Evolutionary conservation across 1,284 basidiomycete genomes (phyloP).

Genomic region (Takashimella koratensis): DNA sequence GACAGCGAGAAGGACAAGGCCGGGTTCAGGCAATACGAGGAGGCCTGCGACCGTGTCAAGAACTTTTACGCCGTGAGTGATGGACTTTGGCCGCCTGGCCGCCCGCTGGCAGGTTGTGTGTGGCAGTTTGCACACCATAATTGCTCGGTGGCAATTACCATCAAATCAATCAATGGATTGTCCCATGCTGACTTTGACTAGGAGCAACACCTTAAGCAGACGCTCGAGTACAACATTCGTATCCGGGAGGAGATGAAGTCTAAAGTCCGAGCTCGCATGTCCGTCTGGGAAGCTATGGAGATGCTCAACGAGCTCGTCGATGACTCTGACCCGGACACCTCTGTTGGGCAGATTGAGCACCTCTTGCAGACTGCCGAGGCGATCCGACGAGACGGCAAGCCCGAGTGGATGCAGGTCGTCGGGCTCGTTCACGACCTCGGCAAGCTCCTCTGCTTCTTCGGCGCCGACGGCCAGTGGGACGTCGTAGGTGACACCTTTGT

Average conservation of each 20-base stretch:
- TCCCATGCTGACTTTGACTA: too few relatives aligned
- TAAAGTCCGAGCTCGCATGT: slow-evolving; percentile 41
- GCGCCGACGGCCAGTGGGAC: slow-evolving; percentile 76
- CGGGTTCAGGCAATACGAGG: slow-evolving; percentile 51
- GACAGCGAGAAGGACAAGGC: slow-evolving; percentile 73
- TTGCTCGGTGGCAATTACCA: too few relatives aligned
- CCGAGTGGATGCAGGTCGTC: slow-evolving; percentile 67
- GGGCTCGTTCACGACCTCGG: slow-evolving; percentile 80
- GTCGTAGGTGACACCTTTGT: slow-evolving; percentile 83
- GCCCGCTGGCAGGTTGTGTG: too few relatives aligned
- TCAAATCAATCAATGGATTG: too few relatives aligned
- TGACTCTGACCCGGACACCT: slow-evolving; percentile 60
- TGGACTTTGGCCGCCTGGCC: too few relatives aligned
- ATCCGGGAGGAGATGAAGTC: slow-evolving; percentile 52
- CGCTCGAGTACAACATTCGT: slow-evolving; percentile 73
- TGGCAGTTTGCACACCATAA: too few relatives aligned
- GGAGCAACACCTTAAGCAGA: slow-evolving; percentile 88
- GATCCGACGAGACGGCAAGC: slow-evolving; percentile 80
- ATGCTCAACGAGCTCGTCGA: slow-evolving; percentile 82
- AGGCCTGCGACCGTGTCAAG: slow-evolving; percentile 80
- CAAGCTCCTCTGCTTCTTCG: slow-evolving; percentile 74
- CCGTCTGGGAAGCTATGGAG: slow-evolving; percentile 86
- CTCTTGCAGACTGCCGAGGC: slow-evolving; percentile 88
- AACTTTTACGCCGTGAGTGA: slow-evolving; percentile 60
- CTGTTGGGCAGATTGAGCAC: slow-evolving; percentile 80